These are phyloP conservation scores for Talaromyces funiculosus DNA, from an alignment of 2,329 filamentous ascomycete genomes.

Conservation along the genomic window DNA sequence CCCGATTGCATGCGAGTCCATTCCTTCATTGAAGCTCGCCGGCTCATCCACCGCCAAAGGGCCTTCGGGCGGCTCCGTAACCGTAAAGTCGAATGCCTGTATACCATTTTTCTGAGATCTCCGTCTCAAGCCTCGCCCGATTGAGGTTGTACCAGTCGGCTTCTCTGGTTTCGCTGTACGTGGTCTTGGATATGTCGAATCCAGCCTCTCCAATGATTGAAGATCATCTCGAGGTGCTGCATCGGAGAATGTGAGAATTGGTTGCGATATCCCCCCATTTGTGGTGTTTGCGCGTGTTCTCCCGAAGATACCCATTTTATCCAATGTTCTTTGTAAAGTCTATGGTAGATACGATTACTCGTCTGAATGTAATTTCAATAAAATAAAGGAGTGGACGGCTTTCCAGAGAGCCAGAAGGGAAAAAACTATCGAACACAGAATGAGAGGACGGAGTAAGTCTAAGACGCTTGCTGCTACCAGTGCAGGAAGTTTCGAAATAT, in stretches of 20 bases:
- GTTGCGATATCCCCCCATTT: conserved; percentile 28
- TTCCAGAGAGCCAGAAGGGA: conserved; percentile 33
- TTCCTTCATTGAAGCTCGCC: background rate
- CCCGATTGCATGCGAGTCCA: conserved; percentile 51
- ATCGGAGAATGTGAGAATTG: conserved; percentile 29
- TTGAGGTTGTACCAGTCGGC: background rate
- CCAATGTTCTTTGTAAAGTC: background rate
- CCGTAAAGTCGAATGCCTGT: conserved; percentile 27
- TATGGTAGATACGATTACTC: background rate
- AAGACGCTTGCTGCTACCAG: background rate
- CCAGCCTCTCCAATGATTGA: conserved; percentile 15
- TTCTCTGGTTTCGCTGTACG: background rate
- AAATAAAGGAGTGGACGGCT: conserved; percentile 30
- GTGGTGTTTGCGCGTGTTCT: conserved; percentile 25
- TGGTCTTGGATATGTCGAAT: conserved; percentile 4
- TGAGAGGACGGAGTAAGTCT: background rate
- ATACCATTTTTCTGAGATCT: conserved; percentile 14
- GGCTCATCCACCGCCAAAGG: conserved; percentile 16
- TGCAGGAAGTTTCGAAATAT: conserved; percentile 8
- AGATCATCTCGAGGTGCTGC: conserved; percentile 28
- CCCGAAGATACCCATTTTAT: conserved; percentile 19
- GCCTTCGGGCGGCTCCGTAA: conserved; percentile 25
- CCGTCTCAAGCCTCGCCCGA: background rate
- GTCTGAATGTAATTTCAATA: background rate
- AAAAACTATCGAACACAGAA: background rate